phyloP scores from a whole-genome alignment of 2,329 filamentous ascomycete genomes.

The Shiraia sp. region DNA sequence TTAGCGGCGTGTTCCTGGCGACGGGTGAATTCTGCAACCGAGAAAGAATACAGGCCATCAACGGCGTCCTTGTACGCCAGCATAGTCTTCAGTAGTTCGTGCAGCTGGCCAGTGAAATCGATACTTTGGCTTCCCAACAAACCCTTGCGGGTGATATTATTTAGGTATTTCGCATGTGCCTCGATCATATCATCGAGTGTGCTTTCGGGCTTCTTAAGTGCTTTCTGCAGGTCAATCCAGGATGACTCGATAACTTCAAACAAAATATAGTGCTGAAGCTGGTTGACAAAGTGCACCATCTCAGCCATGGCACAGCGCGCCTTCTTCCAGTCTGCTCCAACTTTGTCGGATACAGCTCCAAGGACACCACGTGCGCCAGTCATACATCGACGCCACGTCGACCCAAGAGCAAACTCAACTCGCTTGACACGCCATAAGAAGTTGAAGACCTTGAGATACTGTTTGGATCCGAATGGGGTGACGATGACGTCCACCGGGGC shows the following conservation, averaged over 20 bases:
- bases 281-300: conserved; percentile 98
- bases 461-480: conserved; percentile 90
- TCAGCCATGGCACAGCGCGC: conserved; percentile 88
- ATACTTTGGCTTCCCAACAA: conserved; percentile 74
- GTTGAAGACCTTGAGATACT: conserved; percentile 99
- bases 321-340: conserved; percentile 83
- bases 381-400: conserved; percentile 94
- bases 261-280: conserved; percentile 97
- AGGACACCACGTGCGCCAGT: conserved; percentile 92
- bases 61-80: conserved; percentile 90
- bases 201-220: conserved; percentile 80
- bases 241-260: conserved; percentile 98
- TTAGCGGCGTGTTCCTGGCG: conserved; percentile 83
- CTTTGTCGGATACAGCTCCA: conserved; percentile 71
- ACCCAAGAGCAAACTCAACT: conserved; percentile 89
- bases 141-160: conserved; percentile 93
- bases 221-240: conserved; percentile 86
- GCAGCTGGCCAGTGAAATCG: conserved; percentile 86
- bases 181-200: conserved; percentile 94
- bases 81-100: conserved; percentile 92
- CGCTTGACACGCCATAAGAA: conserved; percentile 98
- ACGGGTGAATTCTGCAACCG: conserved; percentile 88
- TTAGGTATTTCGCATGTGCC: conserved; percentile 88
- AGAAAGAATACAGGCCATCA: conserved; percentile 92
- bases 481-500: conserved; percentile 96